Percentiles rank a stretch among this genome's conserved stretches.
phyloP scores from a whole-genome alignment of 257 asterid genomes.

The Thymus mandschuricus region DNA sequence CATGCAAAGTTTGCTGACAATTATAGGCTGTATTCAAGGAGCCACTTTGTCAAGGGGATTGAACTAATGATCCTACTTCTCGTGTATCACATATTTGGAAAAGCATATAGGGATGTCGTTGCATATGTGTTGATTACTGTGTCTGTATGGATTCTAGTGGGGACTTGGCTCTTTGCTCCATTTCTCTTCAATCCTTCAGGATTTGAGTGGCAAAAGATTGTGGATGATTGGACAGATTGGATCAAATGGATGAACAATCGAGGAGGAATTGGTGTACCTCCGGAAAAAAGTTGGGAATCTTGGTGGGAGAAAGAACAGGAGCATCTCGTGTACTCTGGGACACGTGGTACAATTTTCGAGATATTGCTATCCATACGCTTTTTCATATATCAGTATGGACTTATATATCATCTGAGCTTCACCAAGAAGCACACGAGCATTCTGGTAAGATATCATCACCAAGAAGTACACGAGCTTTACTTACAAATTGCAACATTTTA shows the following conservation, averaged over 20 bases:
- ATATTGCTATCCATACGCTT: conserved; percentile 82
- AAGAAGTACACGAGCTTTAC: not conserved
- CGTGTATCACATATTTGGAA: conserved; percentile 91
- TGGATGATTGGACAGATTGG: conserved; percentile 97
- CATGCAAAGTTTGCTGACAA: conserved; percentile 93
- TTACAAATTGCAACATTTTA: not conserved
- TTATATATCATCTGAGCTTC: conserved; percentile 84
- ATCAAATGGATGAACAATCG: conserved; percentile 84
- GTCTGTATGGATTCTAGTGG: conserved; percentile 88
- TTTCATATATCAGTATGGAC: conserved; percentile 84
- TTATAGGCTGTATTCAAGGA: conserved; percentile 80
- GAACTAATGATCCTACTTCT: conserved; percentile 87
- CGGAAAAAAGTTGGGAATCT: conserved; percentile 95
- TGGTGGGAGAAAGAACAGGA: conserved; percentile 96
- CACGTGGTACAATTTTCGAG: conserved; percentile 71
- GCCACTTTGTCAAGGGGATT: conserved; percentile 90
- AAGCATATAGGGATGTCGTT: conserved; percentile 56
- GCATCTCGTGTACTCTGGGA: conserved; percentile 78
- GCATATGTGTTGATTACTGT: conserved; percentile 79
- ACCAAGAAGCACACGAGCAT: conserved; percentile 45
- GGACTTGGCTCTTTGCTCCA: conserved; percentile 95
- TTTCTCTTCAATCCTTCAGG: conserved; percentile 96
- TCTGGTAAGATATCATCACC: conserved; percentile 54
- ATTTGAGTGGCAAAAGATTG: conserved; percentile 92
- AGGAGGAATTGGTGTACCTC: conserved; percentile 92